phyloP scores from a whole-genome alignment of 768 basidiomycete genomes.

The Pleurotus eryngii region DNA sequence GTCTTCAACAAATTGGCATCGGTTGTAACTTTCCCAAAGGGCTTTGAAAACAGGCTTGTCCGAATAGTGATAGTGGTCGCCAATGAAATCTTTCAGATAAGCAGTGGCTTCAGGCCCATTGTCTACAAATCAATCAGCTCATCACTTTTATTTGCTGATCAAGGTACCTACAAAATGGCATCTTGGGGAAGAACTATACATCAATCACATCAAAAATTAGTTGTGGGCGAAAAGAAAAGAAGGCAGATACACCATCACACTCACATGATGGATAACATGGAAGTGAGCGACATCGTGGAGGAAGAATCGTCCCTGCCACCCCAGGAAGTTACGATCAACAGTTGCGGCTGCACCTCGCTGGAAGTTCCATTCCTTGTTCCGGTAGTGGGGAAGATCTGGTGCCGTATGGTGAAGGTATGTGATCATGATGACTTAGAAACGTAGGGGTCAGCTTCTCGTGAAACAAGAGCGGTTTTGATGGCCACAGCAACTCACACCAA shows the following conservation, averaged over 20 bases:
- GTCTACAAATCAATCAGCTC: slow-evolving; percentile 19
- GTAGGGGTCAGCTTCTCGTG: not conserved
- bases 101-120: slow-evolving; percentile 36
- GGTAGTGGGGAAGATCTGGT: slow-evolving; percentile 43
- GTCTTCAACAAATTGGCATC: slow-evolving; percentile 40
- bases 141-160: too few species aligned
- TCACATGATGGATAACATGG: slow-evolving; percentile 40
- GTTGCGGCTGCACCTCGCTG: slow-evolving; percentile 47
- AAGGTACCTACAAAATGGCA: slow-evolving; percentile 37
- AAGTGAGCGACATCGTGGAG: slow-evolving; percentile 45
- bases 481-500: slow-evolving; percentile 40
- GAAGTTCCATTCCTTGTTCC: slow-evolving; percentile 41
- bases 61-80: slow-evolving; percentile 34
- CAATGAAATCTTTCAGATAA: slow-evolving; percentile 31
- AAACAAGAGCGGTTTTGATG: not conserved
- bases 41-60: slow-evolving; percentile 23
- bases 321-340: slow-evolving; percentile 43
- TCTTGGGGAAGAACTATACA: slow-evolving; percentile 33
- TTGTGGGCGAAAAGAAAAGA: not conserved
- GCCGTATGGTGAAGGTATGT: slow-evolving; percentile 39
- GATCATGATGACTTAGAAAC: slow-evolving; percentile 43
- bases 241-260: not conserved
- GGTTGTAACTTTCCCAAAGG: slow-evolving; percentile 36
- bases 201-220: slow-evolving; percentile 10
- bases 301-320: slow-evolving; percentile 50